These are phyloP conservation scores for Coelastrella sp. DNA, from an alignment of 139 green algal genomes.

Conservation along the genomic window DNA sequence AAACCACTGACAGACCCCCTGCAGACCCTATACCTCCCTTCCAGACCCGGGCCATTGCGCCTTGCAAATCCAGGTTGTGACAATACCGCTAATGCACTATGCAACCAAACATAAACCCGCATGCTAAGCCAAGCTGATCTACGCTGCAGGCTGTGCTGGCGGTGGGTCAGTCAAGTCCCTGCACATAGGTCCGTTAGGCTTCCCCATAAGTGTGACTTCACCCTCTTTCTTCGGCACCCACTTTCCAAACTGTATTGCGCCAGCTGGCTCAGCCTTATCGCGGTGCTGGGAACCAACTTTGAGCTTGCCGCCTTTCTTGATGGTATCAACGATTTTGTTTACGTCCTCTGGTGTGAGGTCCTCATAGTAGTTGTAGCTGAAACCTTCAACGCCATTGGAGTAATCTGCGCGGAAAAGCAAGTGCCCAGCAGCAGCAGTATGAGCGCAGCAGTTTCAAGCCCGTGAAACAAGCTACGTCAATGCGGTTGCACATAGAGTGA, in stretches of 20 bases:
- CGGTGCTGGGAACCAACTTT: slow-evolving; percentile 80
- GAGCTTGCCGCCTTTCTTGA: slow-evolving; percentile 75
- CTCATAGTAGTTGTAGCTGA: slow-evolving; percentile 96
- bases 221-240: slow-evolving; percentile 74
- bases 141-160: slow-evolving; percentile 25
- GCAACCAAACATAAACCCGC: too few species aligned
- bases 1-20: too few species aligned
- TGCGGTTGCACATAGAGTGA: too few species aligned
- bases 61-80: too few species aligned
- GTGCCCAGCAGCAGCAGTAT: not conserved
- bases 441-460: too few species aligned
- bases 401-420: slow-evolving; percentile 33
- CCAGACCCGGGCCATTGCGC: too few species aligned
- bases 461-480: too few species aligned
- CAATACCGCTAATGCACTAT: too few species aligned
- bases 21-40: too few species aligned
- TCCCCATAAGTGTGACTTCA: slow-evolving; percentile 64
- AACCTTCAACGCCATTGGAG: slow-evolving; percentile 80
- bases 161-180: slow-evolving; percentile 68
- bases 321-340: slow-evolving; percentile 83
- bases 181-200: slow-evolving; percentile 78
- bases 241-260: slow-evolving; percentile 71
- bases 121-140: too few species aligned
- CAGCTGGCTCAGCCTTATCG: slow-evolving; percentile 85
- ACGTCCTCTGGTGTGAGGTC: slow-evolving; percentile 92